phyloP scores from a whole-genome alignment of 2,329 filamentous ascomycete genomes.

The Aspergillus brasiliensis region DNA sequence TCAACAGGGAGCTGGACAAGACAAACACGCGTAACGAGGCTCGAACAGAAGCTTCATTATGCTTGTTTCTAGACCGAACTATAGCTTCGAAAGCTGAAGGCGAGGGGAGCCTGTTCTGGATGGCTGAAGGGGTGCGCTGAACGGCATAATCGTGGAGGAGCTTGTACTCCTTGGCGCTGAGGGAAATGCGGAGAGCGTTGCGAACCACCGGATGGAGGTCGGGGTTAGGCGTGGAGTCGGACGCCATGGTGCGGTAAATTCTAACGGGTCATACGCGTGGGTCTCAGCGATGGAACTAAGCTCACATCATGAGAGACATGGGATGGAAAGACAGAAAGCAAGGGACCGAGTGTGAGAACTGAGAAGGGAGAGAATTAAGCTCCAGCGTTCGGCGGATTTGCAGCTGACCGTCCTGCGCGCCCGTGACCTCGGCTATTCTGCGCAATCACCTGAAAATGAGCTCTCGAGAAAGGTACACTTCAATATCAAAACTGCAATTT shows the following conservation, averaged over 20 bases:
- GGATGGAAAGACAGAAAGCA: constrained; percentile 1
- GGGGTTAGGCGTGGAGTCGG: constrained; percentile 18
- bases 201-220: constrained; percentile 71
- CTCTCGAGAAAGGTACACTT: neutral
- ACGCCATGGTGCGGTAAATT: constrained; percentile 26
- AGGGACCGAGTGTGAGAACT: constrained; percentile 2
- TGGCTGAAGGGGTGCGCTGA: constrained; percentile 64
- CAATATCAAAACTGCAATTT: neutral
- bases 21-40: constrained; percentile 72
- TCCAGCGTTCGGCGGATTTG: constrained; percentile 1
- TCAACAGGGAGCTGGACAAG: constrained; percentile 64
- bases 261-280: neutral
- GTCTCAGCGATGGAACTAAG: neutral
- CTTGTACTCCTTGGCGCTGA: constrained; percentile 83
- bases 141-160: constrained; percentile 80
- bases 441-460: neutral
- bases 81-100: constrained; percentile 57
- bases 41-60: constrained; percentile 69
- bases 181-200: constrained; percentile 81
- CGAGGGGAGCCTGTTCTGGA: constrained; percentile 56
- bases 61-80: constrained; percentile 59
- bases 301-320: constrained; percentile 5
- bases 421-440: constrained; percentile 26
- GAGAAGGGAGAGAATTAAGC: neutral
- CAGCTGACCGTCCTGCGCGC: constrained; percentile 4